Conservation (phyloP, 495 filamentous ascomycete species). For the Xylaria castorea region DNA sequence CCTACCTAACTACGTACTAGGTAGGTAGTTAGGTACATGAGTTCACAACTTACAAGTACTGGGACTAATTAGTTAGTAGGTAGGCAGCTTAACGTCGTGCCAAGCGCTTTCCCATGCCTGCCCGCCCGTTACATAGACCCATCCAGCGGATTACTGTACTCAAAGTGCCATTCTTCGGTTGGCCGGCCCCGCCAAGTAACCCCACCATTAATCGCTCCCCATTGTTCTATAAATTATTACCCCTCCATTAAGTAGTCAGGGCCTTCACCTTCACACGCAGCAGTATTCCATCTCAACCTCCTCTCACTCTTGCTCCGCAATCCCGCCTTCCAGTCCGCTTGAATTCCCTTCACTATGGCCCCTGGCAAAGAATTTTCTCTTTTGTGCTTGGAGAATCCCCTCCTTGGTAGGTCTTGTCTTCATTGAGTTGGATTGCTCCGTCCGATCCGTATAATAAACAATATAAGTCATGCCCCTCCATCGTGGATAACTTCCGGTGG, state of each 20-base stretch:
- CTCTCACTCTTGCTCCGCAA: neutral
- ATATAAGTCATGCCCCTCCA: neutral
- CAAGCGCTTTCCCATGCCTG: neutral
- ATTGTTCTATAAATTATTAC: constrained; percentile 17
- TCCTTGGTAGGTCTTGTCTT: constrained; percentile 73
- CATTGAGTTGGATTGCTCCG: constrained; percentile 8
- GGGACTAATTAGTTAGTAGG: no score
- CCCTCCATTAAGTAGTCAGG: constrained; percentile 5
- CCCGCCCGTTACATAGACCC: neutral
- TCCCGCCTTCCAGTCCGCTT: neutral
- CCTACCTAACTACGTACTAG: no score
- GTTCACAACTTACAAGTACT: no score
- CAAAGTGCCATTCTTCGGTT: neutral
- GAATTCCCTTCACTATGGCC: constrained; percentile 64
- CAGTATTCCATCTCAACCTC: neutral
- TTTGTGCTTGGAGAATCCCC: constrained; percentile 92
- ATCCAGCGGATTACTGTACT: constrained; percentile 20
- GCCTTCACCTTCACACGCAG: neutral
- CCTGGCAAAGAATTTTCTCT: constrained; percentile 78
- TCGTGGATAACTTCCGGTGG: neutral
- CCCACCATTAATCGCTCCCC: constrained; percentile 1
- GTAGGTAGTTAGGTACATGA: no score
- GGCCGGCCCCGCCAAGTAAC: neutral
- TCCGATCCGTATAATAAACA: constrained; percentile 27
- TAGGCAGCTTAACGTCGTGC: neutral